Percentiles rank a stretch among this genome's conserved stretches.
Conservation (phyloP, 192 early-diverging fungal species). For the Umbelopsis vinacea region DNA sequence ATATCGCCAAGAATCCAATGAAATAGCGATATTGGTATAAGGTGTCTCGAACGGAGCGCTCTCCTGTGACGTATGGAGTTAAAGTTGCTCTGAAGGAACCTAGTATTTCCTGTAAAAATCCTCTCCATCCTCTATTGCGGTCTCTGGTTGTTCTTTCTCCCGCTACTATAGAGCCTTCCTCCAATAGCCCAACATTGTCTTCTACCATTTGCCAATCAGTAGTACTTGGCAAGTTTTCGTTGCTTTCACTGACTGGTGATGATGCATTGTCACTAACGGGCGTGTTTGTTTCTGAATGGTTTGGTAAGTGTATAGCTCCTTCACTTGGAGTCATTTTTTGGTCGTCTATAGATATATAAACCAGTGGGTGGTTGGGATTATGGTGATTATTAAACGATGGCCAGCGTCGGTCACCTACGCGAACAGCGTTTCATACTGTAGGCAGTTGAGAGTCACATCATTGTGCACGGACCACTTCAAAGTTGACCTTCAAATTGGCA, state of each 20-base stretch:
- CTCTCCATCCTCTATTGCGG: not conserved
- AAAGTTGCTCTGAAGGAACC: not conserved
- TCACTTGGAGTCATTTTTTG: constrained; percentile 3
- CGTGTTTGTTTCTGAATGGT: not conserved
- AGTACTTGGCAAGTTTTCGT: constrained; percentile 7
- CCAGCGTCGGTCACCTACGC: not conserved
- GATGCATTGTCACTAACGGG: not conserved
- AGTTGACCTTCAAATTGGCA: not conserved
- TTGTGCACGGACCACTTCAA: constrained; percentile 3
- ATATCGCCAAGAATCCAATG: constrained; percentile 33
- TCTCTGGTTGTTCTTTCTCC: not conserved
- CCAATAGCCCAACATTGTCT: not conserved
- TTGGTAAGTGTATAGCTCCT: constrained; percentile 14
- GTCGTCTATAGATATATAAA: not conserved
- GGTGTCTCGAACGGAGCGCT: not conserved
- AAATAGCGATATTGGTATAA: constrained; percentile 15
- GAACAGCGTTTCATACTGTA: not conserved
- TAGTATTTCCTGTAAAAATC: not conserved
- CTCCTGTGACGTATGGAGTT: constrained; percentile 12
- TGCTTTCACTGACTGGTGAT: not conserved
- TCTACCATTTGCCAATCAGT: constrained; percentile 18
- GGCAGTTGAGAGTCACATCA: not conserved
- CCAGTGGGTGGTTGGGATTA: not conserved
- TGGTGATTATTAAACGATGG: not conserved
- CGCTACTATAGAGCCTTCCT: not conserved